Conservation (phyloP, 352 stramenopile genomes). For the Peronospora belbahrii region DNA sequence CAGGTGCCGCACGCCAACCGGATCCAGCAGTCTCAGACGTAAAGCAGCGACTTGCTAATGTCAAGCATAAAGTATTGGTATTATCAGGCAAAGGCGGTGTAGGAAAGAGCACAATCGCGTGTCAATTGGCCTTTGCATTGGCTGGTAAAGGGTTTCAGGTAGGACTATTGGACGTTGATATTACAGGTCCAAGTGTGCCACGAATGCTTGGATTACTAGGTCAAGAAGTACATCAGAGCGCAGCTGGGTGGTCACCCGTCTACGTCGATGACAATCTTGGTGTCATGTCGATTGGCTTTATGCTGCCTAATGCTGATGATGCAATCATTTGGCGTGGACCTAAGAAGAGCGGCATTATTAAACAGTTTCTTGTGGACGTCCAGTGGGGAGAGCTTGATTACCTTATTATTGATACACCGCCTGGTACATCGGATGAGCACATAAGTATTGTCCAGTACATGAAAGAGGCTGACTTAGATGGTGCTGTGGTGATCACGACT, state of each 20-base stretch:
- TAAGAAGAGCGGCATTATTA: conserved; percentile 99
- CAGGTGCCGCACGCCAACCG: conserved; percentile 79
- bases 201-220: conserved; percentile 92
- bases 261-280: conserved; percentile 97
- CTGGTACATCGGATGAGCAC: conserved; percentile 99
- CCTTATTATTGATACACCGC: conserved; percentile 99
- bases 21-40: conserved; percentile 89
- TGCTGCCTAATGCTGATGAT: conserved; percentile 95
- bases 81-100: conserved; percentile 99
- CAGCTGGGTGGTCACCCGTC: conserved; percentile 97
- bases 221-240: conserved; percentile 96
- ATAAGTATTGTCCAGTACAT: conserved; percentile 99
- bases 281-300: conserved; percentile 99
- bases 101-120: conserved; percentile 98
- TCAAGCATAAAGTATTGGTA: conserved; percentile 98
- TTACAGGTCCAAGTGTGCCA: conserved; percentile 97
- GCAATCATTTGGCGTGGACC: conserved; percentile 99
- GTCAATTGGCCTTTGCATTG: conserved; percentile 96
- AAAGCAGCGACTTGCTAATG: conserved; percentile 54
- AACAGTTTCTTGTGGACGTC: conserved; percentile 99
- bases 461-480: conserved; percentile 92
- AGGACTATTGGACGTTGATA: conserved; percentile 98
- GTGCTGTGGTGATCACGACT: conserved; percentile 98
- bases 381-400: conserved; percentile 99
- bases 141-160: conserved; percentile 90